Conservation (phyloP, 306 rosid genomes). For the Lablab purpureus region DNA sequence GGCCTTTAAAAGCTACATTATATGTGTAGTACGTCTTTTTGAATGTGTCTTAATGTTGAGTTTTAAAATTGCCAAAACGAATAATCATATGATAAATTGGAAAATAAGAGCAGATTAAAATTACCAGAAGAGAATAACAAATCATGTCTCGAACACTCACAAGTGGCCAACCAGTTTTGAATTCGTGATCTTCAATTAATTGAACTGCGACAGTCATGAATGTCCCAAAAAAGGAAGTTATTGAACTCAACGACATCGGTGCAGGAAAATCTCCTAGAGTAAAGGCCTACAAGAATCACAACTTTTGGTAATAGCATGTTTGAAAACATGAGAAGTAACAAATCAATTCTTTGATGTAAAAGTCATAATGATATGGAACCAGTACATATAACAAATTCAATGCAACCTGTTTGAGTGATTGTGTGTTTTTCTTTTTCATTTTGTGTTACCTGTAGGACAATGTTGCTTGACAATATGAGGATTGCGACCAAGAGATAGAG, state of each 20-base stretch:
- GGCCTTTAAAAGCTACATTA: not conserved
- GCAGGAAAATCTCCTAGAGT: slow-evolving; percentile 78
- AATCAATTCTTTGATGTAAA: not conserved
- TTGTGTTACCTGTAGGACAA: slow-evolving; percentile 74
- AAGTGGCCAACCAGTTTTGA: slow-evolving; percentile 58
- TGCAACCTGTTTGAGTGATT: not conserved
- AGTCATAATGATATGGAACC: not conserved
- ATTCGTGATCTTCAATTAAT: slow-evolving; percentile 51
- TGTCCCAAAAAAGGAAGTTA: slow-evolving; percentile 69
- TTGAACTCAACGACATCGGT: slow-evolving; percentile 70
- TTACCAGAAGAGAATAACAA: slow-evolving; percentile 68
- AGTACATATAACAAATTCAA: not conserved
- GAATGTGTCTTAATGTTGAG: no score
- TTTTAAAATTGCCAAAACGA: not conserved
- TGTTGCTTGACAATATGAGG: slow-evolving; percentile 59
- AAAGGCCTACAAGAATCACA: slow-evolving; percentile 58
- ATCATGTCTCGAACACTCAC: slow-evolving; percentile 55
- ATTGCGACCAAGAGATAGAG: slow-evolving; percentile 70
- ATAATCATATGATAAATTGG: not conserved
- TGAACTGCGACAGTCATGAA: slow-evolving; percentile 54
- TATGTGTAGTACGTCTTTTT: not conserved
- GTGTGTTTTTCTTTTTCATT: not conserved
- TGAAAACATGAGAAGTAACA: not conserved
- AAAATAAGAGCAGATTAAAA: not conserved
- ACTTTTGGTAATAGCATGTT: not conserved